Percentiles rank a stretch among this genome's conserved stretches.
These are phyloP conservation scores for Amanita thiersii DNA, from an alignment of 768 basidiomycete genomes.

Conservation along the genomic window DNA sequence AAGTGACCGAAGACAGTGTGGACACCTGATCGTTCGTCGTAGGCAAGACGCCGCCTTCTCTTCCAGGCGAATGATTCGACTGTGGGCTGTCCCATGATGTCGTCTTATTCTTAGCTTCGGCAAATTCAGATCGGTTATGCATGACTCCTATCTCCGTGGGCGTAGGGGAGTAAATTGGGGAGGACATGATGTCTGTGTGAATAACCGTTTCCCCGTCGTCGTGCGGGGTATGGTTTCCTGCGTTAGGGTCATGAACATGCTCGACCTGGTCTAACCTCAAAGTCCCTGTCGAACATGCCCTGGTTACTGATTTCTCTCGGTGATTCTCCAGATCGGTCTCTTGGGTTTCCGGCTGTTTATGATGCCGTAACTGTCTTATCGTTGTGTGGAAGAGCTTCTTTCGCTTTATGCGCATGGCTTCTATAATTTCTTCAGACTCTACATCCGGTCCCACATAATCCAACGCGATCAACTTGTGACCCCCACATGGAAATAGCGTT, in stretches of 20 bases:
- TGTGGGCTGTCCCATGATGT: neutral
- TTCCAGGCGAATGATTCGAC: neutral
- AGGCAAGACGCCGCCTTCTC: neutral
- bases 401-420: constrained; percentile 31
- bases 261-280: too few species aligned
- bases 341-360: neutral
- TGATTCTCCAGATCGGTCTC: neutral
- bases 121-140: neutral
- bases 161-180: neutral
- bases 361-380: neutral
- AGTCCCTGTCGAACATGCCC: too few species aligned
- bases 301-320: neutral
- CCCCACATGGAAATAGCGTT: constrained; percentile 60
- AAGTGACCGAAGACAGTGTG: neutral
- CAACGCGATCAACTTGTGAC: constrained; percentile 41
- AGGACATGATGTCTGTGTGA: neutral
- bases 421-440: constrained; percentile 45
- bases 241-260: constrained; percentile 4
- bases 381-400: constrained; percentile 9
- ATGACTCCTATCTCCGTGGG: neutral
- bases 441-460: constrained; percentile 64
- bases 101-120: neutral
- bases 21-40: neutral
- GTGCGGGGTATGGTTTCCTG: neutral
- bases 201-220: neutral